Conservation (phyloP, 352 stramenopile species). For the Pythium periplocum region DNA sequence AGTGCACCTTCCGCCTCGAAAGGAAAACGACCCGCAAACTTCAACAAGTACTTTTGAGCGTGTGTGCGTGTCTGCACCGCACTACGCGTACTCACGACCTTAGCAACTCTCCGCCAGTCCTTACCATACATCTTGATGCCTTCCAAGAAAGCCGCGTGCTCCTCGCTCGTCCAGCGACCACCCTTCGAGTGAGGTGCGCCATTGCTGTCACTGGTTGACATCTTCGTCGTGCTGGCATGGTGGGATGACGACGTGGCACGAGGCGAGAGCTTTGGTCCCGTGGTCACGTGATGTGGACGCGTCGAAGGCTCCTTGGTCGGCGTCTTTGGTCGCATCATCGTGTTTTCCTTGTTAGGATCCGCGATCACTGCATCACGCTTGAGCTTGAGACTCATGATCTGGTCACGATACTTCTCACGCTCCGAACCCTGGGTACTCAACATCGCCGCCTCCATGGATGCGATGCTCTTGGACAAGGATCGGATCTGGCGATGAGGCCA, state of each 20-base stretch:
- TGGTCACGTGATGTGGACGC: slow-evolving; percentile 11
- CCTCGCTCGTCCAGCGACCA: slow-evolving; percentile 83
- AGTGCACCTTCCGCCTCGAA: slow-evolving; percentile 45
- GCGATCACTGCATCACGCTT: slow-evolving; percentile 85
- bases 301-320: slow-evolving; percentile 16
- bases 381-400: slow-evolving; percentile 76
- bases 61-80: slow-evolving; percentile 87
- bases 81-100: slow-evolving; percentile 78
- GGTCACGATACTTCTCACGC: slow-evolving; percentile 80
- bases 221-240: background rate
- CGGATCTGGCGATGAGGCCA: slow-evolving; percentile 71
- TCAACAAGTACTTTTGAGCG: slow-evolving; percentile 92
- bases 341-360: slow-evolving; percentile 80
- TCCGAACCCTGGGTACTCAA: slow-evolving; percentile 73
- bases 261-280: slow-evolving; percentile 17
- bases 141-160: slow-evolving; percentile 83
- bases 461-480: slow-evolving; percentile 84
- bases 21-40: slow-evolving; percentile 79
- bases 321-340: slow-evolving; percentile 48
- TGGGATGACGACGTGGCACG: slow-evolving; percentile 2
- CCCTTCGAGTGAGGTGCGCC: slow-evolving; percentile 46
- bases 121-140: slow-evolving; percentile 85
- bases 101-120: slow-evolving; percentile 79
- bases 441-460: slow-evolving; percentile 85
- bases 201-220: slow-evolving; percentile 5